Conservation (phyloP, 768 basidiomycete species). For the Mrakia gelida region DNA sequence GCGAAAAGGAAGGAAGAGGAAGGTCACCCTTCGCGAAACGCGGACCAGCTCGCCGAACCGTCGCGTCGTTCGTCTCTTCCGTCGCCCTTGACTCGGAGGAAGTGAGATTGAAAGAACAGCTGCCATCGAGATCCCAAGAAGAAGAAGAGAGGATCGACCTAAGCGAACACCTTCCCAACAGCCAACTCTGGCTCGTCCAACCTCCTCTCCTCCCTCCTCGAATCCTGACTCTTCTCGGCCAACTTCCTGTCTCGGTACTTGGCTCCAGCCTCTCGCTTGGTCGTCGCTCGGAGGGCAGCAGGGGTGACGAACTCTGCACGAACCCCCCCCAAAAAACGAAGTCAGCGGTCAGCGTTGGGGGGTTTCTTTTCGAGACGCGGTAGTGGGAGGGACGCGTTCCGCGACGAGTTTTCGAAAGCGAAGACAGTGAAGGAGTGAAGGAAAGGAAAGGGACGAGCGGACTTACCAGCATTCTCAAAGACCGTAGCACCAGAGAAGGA, state of each 20-base stretch:
- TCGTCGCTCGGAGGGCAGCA: conserved; percentile 65
- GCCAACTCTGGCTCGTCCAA: conserved; percentile 71
- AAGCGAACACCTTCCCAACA: conserved; percentile 86
- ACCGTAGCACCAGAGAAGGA: conserved; percentile 92
- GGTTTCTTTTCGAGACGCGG: neutral
- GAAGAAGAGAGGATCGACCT: conserved; percentile 30
- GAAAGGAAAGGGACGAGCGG: neutral
- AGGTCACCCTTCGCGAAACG: no score
- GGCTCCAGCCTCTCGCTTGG: conserved; percentile 66
- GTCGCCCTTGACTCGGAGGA: neutral
- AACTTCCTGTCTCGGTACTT: conserved; percentile 81
- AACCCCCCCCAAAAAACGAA: neutral
- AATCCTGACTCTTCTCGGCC: conserved; percentile 61
- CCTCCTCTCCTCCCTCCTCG: conserved; percentile 49
- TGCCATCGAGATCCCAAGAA: neutral
- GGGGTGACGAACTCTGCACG: conserved; percentile 84
- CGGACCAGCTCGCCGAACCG: no score
- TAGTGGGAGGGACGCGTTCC: no score
- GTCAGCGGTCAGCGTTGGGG: neutral
- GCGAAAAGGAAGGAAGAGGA: no score
- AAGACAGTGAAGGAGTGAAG: neutral
- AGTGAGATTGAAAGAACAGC: neutral
- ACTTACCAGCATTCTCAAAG: conserved; percentile 86
- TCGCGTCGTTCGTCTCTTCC: neutral
- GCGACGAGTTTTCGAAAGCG: no score